phyloP scores from a whole-genome alignment of 441 rosid genomes.

The Aquilaria agallochum region DNA sequence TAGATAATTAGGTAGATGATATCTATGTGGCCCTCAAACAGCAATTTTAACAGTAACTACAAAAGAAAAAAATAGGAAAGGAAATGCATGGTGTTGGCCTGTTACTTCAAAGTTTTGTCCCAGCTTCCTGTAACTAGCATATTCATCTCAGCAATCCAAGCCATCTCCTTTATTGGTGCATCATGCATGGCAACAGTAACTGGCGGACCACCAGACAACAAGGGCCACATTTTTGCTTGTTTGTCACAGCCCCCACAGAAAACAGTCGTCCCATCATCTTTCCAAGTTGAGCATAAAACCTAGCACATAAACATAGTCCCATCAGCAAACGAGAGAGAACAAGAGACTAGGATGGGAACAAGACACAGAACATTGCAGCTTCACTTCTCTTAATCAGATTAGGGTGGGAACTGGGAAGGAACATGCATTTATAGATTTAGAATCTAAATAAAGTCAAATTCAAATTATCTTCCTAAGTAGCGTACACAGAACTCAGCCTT shows the following conservation, averaged over 20 bases:
- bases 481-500: too few species aligned
- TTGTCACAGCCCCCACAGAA: slow-evolving; percentile 95
- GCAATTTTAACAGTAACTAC: too few species aligned
- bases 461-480: too few species aligned
- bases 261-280: slow-evolving; percentile 92
- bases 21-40: too few species aligned
- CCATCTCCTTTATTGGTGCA: slow-evolving; percentile 70
- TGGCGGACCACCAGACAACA: slow-evolving; percentile 78
- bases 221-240: slow-evolving; percentile 96
- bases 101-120: slow-evolving; percentile 89
- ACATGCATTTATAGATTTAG: too few species aligned
- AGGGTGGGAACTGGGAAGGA: too few species aligned
- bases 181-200: slow-evolving; percentile 90
- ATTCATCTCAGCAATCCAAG: slow-evolving; percentile 95
- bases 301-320: slow-evolving; percentile 14
- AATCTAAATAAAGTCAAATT: too few species aligned
- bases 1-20: too few species aligned
- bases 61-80: too few species aligned
- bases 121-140: slow-evolving; percentile 85
- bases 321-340: slow-evolving; percentile 4
- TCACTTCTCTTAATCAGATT: too few species aligned
- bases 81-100: too few species aligned
- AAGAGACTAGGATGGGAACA: neutral
- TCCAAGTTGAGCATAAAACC: slow-evolving; percentile 94
- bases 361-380: too few species aligned